phyloP scores from a whole-genome alignment of 495 filamentous ascomycete genomes.

The Penicillium argentinense region DNA sequence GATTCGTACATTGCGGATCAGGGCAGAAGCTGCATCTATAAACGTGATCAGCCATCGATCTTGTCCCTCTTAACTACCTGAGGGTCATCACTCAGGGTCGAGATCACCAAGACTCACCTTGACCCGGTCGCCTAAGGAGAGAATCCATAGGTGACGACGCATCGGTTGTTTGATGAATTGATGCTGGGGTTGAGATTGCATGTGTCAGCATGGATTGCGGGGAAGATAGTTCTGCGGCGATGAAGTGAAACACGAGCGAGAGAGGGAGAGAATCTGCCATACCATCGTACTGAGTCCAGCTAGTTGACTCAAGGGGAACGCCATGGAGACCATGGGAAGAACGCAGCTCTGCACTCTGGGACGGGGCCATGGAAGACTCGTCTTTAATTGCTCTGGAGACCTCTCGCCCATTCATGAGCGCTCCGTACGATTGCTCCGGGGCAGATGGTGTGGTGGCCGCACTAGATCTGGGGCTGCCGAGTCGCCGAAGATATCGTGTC shows the following conservation, averaged over 20 bases:
- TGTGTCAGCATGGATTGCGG: background rate
- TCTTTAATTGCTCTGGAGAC: constrained; percentile 5
- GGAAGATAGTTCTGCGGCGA: background rate
- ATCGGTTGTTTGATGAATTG: constrained; percentile 17
- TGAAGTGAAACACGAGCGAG: background rate
- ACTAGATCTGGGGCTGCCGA: constrained; percentile 23
- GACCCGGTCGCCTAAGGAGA: constrained; percentile 47
- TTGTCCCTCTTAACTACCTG: background rate
- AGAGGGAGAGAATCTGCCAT: background rate
- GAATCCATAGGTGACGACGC: constrained; percentile 30
- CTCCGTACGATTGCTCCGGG: constrained; percentile 14
- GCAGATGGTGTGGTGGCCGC: constrained; percentile 18
- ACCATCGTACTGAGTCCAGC: constrained; percentile 11
- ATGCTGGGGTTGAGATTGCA: background rate
- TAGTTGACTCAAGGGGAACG: background rate
- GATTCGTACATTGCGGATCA: constrained; percentile 67
- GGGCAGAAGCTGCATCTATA: constrained; percentile 52
- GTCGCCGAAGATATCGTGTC: constrained; percentile 17
- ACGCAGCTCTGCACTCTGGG: constrained; percentile 21
- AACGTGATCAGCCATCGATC: too few species aligned
- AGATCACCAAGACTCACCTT: too few species aligned
- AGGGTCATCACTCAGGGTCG: too few species aligned
- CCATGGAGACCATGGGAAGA: constrained; percentile 6
- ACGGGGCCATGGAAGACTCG: constrained; percentile 13
- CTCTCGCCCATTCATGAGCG: constrained; percentile 2